Conservation (phyloP, 2,329 filamentous ascomycete species). For the Nothopassalora personata region DNA sequence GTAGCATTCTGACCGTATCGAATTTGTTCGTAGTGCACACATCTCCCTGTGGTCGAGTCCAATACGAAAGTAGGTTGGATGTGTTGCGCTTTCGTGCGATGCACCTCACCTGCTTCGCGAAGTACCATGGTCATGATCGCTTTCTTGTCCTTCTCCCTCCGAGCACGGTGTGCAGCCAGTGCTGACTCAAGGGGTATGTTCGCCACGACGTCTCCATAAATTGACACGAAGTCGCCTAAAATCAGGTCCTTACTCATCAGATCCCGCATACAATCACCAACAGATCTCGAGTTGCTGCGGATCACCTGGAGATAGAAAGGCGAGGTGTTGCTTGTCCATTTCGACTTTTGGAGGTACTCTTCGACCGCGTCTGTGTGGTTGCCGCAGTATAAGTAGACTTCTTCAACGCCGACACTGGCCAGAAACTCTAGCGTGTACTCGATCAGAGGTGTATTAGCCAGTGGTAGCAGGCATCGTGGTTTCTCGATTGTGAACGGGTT, state of each 20-base stretch:
- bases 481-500: slow-evolving; percentile 81
- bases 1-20: slow-evolving; percentile 57
- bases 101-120: slow-evolving; percentile 66
- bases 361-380: slow-evolving; percentile 84
- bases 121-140: slow-evolving; percentile 97
- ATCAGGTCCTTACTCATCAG: slow-evolving; percentile 81
- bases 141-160: slow-evolving; percentile 78
- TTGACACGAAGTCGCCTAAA: slow-evolving; percentile 82
- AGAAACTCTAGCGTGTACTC: slow-evolving; percentile 97
- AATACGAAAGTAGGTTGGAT: slow-evolving; percentile 80
- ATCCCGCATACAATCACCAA: slow-evolving; percentile 92
- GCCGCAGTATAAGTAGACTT: slow-evolving; percentile 88
- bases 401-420: slow-evolving; percentile 88
- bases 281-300: slow-evolving; percentile 77
- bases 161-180: slow-evolving; percentile 71
- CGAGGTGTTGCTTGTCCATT: slow-evolving; percentile 66
- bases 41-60: slow-evolving; percentile 72
- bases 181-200: slow-evolving; percentile 80
- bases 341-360: slow-evolving; percentile 73
- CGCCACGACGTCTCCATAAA: slow-evolving; percentile 87
- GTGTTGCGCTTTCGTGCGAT: slow-evolving; percentile 71
- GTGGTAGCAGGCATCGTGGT: slow-evolving; percentile 86
- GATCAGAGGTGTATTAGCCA: slow-evolving; percentile 90
- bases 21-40: slow-evolving; percentile 92
- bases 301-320: slow-evolving; percentile 84